Evolutionary conservation across 2,329 filamentous ascomycete species (phyloP), one percentile per base, ranked within the genome.

Genomic region (Albifimbria verrucaria): DNA sequence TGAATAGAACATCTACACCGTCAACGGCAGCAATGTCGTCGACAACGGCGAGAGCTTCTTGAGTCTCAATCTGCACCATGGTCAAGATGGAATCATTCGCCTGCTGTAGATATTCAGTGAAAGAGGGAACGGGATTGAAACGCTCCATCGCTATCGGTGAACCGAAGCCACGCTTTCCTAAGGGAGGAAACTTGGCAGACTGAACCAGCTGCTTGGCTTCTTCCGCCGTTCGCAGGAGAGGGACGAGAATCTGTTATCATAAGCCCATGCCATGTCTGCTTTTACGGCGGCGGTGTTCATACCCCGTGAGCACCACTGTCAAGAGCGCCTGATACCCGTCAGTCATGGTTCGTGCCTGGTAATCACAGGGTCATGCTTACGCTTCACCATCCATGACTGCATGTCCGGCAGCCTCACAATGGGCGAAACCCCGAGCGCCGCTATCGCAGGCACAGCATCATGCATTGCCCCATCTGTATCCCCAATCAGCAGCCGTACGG

Each of bases 21-120:
- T 81, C 69, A 21, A 85, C 72, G 20, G 78, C 74, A 42, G 82
- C 83, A 65, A 88, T 88, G 47, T 79, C 80, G 28, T 87, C 83
- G 1, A 87, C 77, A 12, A 70, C 69, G 1, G 82, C 78, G 15
- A 88, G 70, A 1, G 84, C 84, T 64, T 86, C 83, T 55, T 74
- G 72, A 1, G 85, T 87, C 70, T 88, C 85, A 50, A 88, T 87
- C 66, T 88, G 85, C 11, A 87, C 82, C 70, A 87, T 85, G 17
- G 81, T 86, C 53, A 88, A 64, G 21, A 88, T 73, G 25, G 67
- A 59, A 50, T 78, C 70, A 55, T 81, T 80, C 44, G 78, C 78
- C 41, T 75, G 70, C 55, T 75, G 69, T 59, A 80, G 72, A 54
- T 81, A 81, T 50, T 79, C 72, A 3, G 73, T 74, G 20, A 75